Percentiles rank a stretch among this genome's conserved stretches.
Evolutionary conservation across 805 yeast species (phyloP).

Genomic region (Myxozyma monticola): DNA sequence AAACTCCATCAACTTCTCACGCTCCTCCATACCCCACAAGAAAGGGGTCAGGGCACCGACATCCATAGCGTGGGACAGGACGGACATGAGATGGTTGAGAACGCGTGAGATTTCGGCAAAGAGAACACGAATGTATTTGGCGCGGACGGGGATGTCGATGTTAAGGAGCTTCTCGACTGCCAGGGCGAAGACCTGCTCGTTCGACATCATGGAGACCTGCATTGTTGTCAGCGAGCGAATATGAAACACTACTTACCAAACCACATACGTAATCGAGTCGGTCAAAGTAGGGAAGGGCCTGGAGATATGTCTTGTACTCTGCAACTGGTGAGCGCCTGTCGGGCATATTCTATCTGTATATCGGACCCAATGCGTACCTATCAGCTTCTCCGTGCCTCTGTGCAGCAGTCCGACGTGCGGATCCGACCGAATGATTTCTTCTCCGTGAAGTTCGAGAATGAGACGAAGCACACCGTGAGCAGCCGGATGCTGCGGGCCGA

Average conservation of each 20-base stretch:
- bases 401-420: conserved; percentile 88
- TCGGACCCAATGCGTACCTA: too few species aligned
- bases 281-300: conserved; percentile 86
- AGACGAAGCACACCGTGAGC: conserved; percentile 90
- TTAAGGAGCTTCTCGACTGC: conserved; percentile 84
- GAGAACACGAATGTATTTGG: conserved; percentile 77
- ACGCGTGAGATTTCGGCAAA: conserved; percentile 86
- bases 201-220: conserved; percentile 73
- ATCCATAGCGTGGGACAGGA: conserved; percentile 87
- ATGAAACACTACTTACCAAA: conserved; percentile 40
- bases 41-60: conserved; percentile 93
- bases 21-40: conserved; percentile 92
- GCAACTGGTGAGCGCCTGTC: too few species aligned
- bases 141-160: conserved; percentile 82
- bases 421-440: conserved; percentile 81
- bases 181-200: conserved; percentile 78
- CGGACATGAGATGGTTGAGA: conserved; percentile 82
- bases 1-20: conserved; percentile 90
- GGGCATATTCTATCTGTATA: too few species aligned
- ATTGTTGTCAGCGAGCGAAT: not conserved
- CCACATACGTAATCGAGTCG: conserved; percentile 67
- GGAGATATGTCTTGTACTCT: conserved; percentile 81
- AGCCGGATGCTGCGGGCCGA: conserved; percentile 94
- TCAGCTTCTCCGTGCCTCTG: conserved; percentile 86
- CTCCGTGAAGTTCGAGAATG: conserved; percentile 84